These are phyloP conservation scores for Fusarium sarcochroum DNA, from an alignment of 2,329 filamentous ascomycete species.

Conservation along the genomic window DNA sequence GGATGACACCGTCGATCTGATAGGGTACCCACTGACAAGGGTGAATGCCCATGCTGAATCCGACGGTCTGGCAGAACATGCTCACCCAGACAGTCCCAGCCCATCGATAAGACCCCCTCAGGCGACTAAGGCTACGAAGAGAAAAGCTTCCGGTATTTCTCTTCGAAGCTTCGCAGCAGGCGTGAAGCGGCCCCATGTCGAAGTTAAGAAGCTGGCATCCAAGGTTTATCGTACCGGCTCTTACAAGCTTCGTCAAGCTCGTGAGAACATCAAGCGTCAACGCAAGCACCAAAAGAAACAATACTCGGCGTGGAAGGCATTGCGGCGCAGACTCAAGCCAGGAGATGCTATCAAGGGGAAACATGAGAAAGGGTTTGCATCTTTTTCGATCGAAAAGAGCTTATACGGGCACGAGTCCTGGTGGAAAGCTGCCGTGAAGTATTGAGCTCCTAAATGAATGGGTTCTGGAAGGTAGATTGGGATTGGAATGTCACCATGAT, in stretches of 20 bases:
- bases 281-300: constrained; percentile 45
- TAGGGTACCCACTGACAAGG: constrained; percentile 3
- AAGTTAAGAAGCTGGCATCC: constrained; percentile 49
- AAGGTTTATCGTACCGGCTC: constrained; percentile 47
- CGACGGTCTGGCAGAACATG: constrained; percentile 44
- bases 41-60: constrained; percentile 38
- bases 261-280: constrained; percentile 48
- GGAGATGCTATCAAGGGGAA: constrained; percentile 46
- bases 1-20: background rate
- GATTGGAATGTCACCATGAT: background rate
- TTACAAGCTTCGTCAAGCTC: constrained; percentile 46
- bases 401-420: constrained; percentile 49
- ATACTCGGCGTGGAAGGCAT: constrained; percentile 50
- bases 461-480: constrained; percentile 41
- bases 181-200: constrained; percentile 42
- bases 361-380: constrained; percentile 41
- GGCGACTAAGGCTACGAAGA: constrained; percentile 31
- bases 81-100: constrained; percentile 33
- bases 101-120: constrained; percentile 16
- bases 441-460: constrained; percentile 53
- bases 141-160: constrained; percentile 36
- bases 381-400: constrained; percentile 46
- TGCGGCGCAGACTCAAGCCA: constrained; percentile 45
- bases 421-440: constrained; percentile 56
- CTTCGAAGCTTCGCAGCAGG: constrained; percentile 34